Evolutionary conservation across 2,329 filamentous ascomycete species (phyloP), one percentile per base, ranked within the genome.

Genomic region (Cucurbitaria berberidis): DNA sequence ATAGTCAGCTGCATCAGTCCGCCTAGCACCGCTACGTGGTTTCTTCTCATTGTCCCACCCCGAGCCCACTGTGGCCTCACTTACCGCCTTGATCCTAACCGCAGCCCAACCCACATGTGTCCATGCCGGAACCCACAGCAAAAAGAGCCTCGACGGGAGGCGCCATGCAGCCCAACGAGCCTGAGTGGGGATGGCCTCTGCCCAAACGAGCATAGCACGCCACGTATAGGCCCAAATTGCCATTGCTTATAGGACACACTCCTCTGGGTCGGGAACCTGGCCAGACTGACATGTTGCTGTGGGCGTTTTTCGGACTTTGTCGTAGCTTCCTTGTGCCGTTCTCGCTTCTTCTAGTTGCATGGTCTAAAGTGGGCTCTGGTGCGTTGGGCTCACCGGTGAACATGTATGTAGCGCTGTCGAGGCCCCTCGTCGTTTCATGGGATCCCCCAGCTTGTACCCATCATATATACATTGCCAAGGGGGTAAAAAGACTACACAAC

Each of bases 91-190:
- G 19, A 39, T 34, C 30, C 30, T 34, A 34, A 34, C 46, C 51
- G 48, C 45, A 48, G 58, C 60, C 55, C 60, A 59, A 61, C 51
- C 29, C 44, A 46, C 35, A 40, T 40, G 45, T 55, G 55, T 43
- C 48, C 43, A 49, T 47, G 40, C 49, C 50, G 18, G 16, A 52
- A 48, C 39, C 42, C 44, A 48, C 46, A 26, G 38, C 32, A 51
- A 19, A n/a, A 21, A 55, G 60, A 59, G 51, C 48, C 57, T 59
- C 60, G 57, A 57, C 57, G 54, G 48, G 50, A 53, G 44, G 48
- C 53, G 49, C 45, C 45, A 51, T 60, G 57, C 55, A 61, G 62
- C 62, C 62, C 62, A 64, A 64, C 53, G 48, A 48, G 43, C 55
- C 49, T 30, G 35, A 26, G 21, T 49, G 26, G 48, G 27, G 38